phyloP scores from a whole-genome alignment of 805 yeast genomes.

The Saccharomycopsis sp. region DNA sequence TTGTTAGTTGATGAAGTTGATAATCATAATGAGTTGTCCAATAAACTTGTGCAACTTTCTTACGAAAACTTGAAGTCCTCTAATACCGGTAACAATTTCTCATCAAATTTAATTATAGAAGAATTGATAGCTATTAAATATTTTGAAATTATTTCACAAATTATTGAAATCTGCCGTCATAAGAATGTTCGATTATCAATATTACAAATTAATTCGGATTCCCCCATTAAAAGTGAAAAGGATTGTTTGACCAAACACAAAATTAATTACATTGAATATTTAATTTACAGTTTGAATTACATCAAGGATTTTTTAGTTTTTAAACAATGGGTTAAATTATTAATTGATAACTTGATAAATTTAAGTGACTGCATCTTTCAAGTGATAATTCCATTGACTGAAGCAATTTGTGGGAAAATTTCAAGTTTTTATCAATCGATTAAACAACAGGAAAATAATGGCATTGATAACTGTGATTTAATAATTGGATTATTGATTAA shows the following conservation, averaged over 20 bases:
- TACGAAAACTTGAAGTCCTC: constrained; percentile 5
- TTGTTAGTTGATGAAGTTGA: constrained; percentile 53
- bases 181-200: constrained; percentile 7
- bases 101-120: too few species aligned
- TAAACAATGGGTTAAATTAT: constrained; percentile 42
- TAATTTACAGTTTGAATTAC: constrained; percentile 42
- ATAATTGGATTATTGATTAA: constrained; percentile 39
- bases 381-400: constrained; percentile 47
- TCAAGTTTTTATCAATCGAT: constrained; percentile 29
- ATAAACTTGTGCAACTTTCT: constrained; percentile 34
- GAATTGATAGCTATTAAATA: constrained; percentile 5
- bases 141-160: constrained; percentile 11
- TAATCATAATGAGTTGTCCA: constrained; percentile 41
- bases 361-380: constrained; percentile 48
- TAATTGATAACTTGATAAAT: constrained; percentile 45
- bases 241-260: neutral
- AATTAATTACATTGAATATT: constrained; percentile 34
- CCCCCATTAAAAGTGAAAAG: constrained; percentile 9
- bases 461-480: constrained; percentile 37
- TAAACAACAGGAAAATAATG: constrained; percentile 20
- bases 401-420: constrained; percentile 40
- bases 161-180: constrained; percentile 15
- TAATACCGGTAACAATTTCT: too few species aligned
- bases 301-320: constrained; percentile 38
- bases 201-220: constrained; percentile 7